phyloP scores from a whole-genome alignment of 768 basidiomycete genomes.

The Candolleomyces eurysporus region DNA sequence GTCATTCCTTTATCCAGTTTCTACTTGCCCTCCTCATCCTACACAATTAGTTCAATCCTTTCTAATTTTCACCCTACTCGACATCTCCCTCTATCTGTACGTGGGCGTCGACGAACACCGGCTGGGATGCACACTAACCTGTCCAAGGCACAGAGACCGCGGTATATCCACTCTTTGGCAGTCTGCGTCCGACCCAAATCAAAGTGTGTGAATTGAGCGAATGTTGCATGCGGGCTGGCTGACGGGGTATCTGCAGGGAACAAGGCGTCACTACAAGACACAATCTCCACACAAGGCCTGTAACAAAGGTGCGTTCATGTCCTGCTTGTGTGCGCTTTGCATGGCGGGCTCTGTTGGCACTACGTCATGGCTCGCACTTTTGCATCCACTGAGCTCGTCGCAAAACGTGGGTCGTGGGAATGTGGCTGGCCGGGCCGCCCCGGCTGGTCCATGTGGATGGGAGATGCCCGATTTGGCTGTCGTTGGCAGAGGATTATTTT shows the following conservation, averaged over 20 bases:
- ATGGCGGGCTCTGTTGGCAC: constrained; percentile 11
- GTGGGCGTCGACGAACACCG: background rate
- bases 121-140: background rate
- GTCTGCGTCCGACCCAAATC: background rate
- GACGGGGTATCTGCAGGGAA: background rate
- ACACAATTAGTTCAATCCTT: constrained; percentile 28
- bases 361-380: constrained; percentile 22
- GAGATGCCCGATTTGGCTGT: too few relatives aligned
- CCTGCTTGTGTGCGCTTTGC: background rate
- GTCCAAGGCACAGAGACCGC: background rate
- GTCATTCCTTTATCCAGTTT: constrained; percentile 46
- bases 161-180: background rate
- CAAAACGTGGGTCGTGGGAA: constrained; percentile 40
- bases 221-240: background rate
- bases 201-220: background rate
- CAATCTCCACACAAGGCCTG: background rate
- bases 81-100: background rate
- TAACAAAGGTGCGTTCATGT: constrained; percentile 2
- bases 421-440: constrained; percentile 21
- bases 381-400: constrained; percentile 26
- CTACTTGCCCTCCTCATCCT: constrained; percentile 14
- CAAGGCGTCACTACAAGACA: background rate
- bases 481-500: too few relatives aligned
- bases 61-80: constrained; percentile 16
- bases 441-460: constrained; percentile 6